These are phyloP conservation scores for Populus davidiana DNA, from an alignment of 345 rosid genomes.

Conservation along the genomic window DNA sequence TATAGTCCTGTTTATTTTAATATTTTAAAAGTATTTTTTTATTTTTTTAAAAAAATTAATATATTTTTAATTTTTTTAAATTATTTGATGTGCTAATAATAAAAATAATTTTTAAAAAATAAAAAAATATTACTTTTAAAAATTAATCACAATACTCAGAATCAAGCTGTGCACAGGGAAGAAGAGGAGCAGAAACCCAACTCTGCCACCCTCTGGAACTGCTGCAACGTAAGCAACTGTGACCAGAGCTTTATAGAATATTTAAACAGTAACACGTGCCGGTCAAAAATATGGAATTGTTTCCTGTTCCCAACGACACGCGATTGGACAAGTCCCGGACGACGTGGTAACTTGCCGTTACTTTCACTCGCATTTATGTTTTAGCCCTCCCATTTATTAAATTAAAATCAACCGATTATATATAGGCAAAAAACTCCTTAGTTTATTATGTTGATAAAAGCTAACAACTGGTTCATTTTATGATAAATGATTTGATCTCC, in stretches of 20 bases:
- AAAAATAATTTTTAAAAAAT: too few relatives aligned
- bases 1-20: accelerated
- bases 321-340: slow-evolving; percentile 51
- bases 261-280: slow-evolving; percentile 30
- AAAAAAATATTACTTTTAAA: too few relatives aligned
- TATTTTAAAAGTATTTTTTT: too few relatives aligned
- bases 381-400: background rate
- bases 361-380: background rate
- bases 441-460: background rate
- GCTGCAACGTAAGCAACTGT: slow-evolving; percentile 21
- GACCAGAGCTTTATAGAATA: background rate
- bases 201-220: background rate
- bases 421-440: background rate
- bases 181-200: too few relatives aligned
- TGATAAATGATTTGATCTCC: background rate
- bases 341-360: slow-evolving; percentile 54
- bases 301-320: slow-evolving; percentile 43
- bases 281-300: slow-evolving; percentile 8
- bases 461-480: background rate
- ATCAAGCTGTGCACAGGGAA: too few relatives aligned
- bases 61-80: too few relatives aligned
- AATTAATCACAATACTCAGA: too few relatives aligned
- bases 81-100: too few relatives aligned
- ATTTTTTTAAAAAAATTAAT: too few relatives aligned
- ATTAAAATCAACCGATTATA: too few relatives aligned